phyloP scores from a whole-genome alignment of 805 yeast genomes.

The Blastobotrys attinorum region DNA sequence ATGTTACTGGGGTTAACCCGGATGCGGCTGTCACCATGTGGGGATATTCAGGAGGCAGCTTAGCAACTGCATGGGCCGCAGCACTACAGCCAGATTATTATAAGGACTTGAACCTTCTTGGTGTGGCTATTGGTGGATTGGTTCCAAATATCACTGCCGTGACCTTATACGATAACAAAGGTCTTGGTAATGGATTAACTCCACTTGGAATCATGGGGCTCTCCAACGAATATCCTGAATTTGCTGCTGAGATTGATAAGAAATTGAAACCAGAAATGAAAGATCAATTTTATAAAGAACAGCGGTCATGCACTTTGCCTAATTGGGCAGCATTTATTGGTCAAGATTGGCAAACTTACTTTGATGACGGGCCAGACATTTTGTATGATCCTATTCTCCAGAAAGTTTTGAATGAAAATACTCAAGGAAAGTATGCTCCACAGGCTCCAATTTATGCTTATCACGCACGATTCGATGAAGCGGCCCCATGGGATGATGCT shows the following conservation, averaged over 20 bases:
- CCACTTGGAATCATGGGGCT: slow-evolving; percentile 24
- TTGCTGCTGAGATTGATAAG: slow-evolving; percentile 11
- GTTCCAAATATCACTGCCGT: slow-evolving; percentile 17
- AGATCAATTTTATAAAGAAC: slow-evolving; percentile 12
- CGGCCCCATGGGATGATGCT: slow-evolving; percentile 5
- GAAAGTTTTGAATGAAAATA: slow-evolving; percentile 15
- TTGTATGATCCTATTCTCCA: slow-evolving; percentile 9
- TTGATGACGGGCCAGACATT: slow-evolving; percentile 14
- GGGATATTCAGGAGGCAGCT: slow-evolving; percentile 65
- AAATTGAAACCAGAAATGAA: slow-evolving; percentile 7
- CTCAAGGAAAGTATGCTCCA: slow-evolving; percentile 20
- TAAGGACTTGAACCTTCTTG: slow-evolving; percentile 21
- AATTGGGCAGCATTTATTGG: slow-evolving; percentile 11
- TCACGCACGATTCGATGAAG: slow-evolving; percentile 22
- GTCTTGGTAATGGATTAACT: slow-evolving; percentile 21
- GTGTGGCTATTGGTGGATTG: slow-evolving; percentile 25
- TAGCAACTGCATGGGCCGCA: slow-evolving; percentile 56
- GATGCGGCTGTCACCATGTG: slow-evolving; percentile 60
- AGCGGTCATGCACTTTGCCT: slow-evolving; percentile 11
- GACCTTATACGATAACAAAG: slow-evolving; percentile 14
- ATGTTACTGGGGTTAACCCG: slow-evolving; percentile 29
- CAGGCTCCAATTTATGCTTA: slow-evolving; percentile 19
- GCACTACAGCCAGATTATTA: slow-evolving; percentile 21
- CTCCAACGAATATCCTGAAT: slow-evolving; percentile 21
- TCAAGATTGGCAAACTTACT: slow-evolving; percentile 16